Evolutionary conservation across 2,329 filamentous ascomycete species (phyloP), one percentile per base, ranked within the genome.

Genomic region (Pyrenophora teres): DNA sequence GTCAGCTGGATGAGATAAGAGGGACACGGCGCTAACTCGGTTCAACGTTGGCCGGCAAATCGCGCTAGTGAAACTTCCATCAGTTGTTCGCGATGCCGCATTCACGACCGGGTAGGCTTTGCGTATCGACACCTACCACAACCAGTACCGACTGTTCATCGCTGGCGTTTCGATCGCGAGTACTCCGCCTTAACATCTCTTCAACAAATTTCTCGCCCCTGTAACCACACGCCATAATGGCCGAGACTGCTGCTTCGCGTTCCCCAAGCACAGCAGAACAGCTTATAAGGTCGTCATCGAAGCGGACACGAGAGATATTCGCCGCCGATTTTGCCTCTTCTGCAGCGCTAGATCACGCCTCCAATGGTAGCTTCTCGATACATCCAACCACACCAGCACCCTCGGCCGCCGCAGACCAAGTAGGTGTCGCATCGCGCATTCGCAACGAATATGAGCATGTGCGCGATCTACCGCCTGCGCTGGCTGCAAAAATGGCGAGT

Each of bases 401-500:
- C 4, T 67, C 68, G 32, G 73, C 79, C 10, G 66, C 73, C 42
- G 74, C 78, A 38, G 76, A 80, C 51, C 73, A 74, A 56, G 71
- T 78, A 39, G 76, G 77, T 43, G 76, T 86, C 38, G 76, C 81
- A 25, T 74, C 81, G 46, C 83, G 87, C 40, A 85, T 89, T 68
- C 80, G 81, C 46, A 80, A 79, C 67, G 92, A 97, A 77, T 97
- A 96, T 74, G 83, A 86, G 63, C 80, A 87, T 67, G 87, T 94
- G 18, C 84, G 86, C 69, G 87, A 88, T 56, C 81, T 97, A 3
- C 92, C 92, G 5, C 84, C 87, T 18, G 84, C 84, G 1, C 81
- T 97, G 16, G 89, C 89, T 31, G 87, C 89, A 18, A 94, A 92
- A 71, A 88, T 92, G 73, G 87, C 88, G 12, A 83, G 80, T 64